Evolutionary conservation across 768 basidiomycete species (phyloP).

Genomic region (Auriscalpium orientale): DNA sequence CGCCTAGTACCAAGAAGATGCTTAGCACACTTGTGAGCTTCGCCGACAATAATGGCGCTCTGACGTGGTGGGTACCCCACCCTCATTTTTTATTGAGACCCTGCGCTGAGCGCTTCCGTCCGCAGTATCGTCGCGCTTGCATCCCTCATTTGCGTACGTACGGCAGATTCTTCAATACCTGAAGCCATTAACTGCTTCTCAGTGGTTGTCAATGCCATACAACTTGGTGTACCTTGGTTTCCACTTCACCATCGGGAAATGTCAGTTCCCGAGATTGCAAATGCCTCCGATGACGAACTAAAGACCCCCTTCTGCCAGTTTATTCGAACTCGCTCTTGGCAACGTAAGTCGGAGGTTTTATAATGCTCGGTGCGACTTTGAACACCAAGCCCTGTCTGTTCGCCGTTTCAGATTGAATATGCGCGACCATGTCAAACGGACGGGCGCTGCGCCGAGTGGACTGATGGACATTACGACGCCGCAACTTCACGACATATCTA

Average conservation of each 20-base stretch:
- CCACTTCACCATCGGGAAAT: constrained; percentile 10
- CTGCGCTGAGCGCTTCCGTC: background rate
- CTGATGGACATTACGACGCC: background rate
- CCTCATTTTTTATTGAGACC: too few relatives aligned
- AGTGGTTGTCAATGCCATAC: constrained; percentile 6
- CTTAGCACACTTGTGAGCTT: constrained; percentile 5
- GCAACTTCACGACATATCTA: background rate
- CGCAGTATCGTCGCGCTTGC: constrained; percentile 5
- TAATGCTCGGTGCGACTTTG: background rate
- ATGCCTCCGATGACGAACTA: background rate
- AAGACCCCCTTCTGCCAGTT: background rate
- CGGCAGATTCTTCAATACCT: background rate
- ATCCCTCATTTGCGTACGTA: constrained; percentile 2
- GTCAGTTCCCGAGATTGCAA: background rate
- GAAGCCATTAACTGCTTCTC: background rate
- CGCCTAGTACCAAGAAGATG: constrained; percentile 2
- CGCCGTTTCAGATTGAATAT: constrained; percentile 8
- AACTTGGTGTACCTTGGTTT: constrained; percentile 5
- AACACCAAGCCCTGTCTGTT: background rate
- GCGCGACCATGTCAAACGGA: constrained; percentile 8
- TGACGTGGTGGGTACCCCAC: constrained; percentile 5
- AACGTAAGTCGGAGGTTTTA: constrained; percentile 1
- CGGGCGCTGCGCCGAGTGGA: background rate
- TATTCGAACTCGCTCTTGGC: constrained; percentile 11
- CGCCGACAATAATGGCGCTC: constrained; percentile 5